These are phyloP conservation scores for Anaeramoeba ignava DNA, from an alignment of 78 protist genomes.

Conservation along the genomic window DNA sequence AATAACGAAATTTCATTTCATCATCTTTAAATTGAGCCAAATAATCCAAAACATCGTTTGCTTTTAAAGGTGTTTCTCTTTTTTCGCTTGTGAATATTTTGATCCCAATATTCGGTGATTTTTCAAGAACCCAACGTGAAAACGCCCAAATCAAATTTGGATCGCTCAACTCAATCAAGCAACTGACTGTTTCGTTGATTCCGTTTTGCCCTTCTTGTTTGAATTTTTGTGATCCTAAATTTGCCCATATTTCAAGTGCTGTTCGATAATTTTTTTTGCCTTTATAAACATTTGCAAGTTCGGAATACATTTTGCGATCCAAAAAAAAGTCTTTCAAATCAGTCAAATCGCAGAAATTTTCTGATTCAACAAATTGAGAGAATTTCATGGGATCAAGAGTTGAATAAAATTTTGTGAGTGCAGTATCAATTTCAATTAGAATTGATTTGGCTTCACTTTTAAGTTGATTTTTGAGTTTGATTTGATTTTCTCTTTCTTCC, in stretches of 20 bases:
- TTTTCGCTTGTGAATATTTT: neutral
- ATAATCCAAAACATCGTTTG: neutral
- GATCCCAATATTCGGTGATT: neutral
- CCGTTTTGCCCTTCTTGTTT: neutral
- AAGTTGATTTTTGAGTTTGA: no score
- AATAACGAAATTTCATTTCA: neutral
- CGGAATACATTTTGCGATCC: neutral
- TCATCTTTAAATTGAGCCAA: neutral
- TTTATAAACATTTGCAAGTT: neutral
- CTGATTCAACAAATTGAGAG: neutral
- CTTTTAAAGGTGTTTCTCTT: neutral
- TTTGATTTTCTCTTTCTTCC: no score
- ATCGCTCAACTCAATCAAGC: neutral
- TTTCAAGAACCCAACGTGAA: neutral
- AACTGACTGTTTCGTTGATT: neutral
- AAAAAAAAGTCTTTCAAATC: neutral
- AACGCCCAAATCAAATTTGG: neutral
- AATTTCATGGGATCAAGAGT: neutral
- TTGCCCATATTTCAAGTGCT: neutral
- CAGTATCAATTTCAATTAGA: neutral
- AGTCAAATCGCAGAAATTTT: neutral
- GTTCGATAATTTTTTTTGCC: neutral
- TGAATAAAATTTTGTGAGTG: neutral
- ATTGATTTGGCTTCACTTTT: neutral
- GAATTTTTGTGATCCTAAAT: neutral